Conservation (phyloP, 2,329 filamentous ascomycete species). For the Aspergillus brasiliensis region DNA sequence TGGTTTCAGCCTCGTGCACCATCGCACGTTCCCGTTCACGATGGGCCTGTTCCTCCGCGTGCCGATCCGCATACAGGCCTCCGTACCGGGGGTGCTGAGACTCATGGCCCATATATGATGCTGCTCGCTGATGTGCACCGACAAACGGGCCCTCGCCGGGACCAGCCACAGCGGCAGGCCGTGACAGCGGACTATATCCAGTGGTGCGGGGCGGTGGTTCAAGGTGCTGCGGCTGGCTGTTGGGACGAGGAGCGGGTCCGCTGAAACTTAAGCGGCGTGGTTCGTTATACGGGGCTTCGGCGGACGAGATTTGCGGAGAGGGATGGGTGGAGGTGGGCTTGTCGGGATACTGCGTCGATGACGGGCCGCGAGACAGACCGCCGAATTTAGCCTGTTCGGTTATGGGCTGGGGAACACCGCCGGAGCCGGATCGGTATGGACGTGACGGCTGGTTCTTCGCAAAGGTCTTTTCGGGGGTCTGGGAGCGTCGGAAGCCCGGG, state of each 20-base stretch:
- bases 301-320: slow-evolving; percentile 37
- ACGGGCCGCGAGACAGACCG: slow-evolving; percentile 31
- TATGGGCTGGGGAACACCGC: slow-evolving; percentile 29
- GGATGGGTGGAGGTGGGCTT: slow-evolving; percentile 37
- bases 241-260: slow-evolving; percentile 46
- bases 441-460: slow-evolving; percentile 47
- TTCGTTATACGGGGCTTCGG: slow-evolving; percentile 37
- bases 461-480: slow-evolving; percentile 70
- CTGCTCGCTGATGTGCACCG: slow-evolving; percentile 25
- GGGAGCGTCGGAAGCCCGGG: slow-evolving; percentile 64
- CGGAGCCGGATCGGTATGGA: slow-evolving; percentile 42
- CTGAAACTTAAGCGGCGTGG: slow-evolving; percentile 47
- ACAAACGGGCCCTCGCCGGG: slow-evolving; percentile 26
- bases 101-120: slow-evolving; percentile 36
- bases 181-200: slow-evolving; percentile 39
- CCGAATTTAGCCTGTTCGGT: slow-evolving; percentile 38
- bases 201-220: slow-evolving; percentile 36
- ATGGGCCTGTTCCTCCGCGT: slow-evolving; percentile 36
- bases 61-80: slow-evolving; percentile 38
- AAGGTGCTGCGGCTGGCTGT: slow-evolving; percentile 43
- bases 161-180: slow-evolving; percentile 27
- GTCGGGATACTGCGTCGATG: slow-evolving; percentile 38
- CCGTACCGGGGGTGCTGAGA: slow-evolving; percentile 35
- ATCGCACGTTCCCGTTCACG: slow-evolving; percentile 38
- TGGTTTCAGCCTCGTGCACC: slow-evolving; percentile 34